Conservation (phyloP, 2,329 filamentous ascomycete species). For the Beauveria sp. region DNA sequence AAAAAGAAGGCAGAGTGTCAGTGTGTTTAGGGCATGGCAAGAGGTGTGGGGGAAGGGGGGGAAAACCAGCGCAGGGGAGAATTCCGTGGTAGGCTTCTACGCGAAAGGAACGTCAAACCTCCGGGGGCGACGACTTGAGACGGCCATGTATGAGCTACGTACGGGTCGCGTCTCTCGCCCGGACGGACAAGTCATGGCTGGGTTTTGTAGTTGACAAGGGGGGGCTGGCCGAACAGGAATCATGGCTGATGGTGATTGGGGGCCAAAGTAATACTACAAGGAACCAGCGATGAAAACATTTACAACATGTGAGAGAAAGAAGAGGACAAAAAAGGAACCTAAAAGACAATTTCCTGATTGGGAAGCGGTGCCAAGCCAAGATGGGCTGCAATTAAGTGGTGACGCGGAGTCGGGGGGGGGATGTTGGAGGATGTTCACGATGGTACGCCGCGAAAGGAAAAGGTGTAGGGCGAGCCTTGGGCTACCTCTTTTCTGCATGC, state of each 20-base stretch:
- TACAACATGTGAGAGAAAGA: not conserved
- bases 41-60: not conserved
- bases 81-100: too few relatives aligned
- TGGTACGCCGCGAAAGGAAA: too few relatives aligned
- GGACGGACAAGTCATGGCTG: not conserved
- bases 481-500: not conserved
- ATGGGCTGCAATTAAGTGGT: not conserved
- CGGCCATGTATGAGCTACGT: conserved; percentile 1
- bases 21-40: too few relatives aligned
- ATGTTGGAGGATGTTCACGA: too few relatives aligned
- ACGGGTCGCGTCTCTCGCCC: not conserved
- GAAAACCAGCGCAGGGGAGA: not conserved
- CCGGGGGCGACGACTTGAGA: conserved; percentile 4
- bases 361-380: not conserved
- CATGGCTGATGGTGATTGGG: not conserved
- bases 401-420: not conserved
- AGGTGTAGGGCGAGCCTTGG: too few relatives aligned
- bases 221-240: not conserved
- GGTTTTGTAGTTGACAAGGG: conserved; percentile 3
- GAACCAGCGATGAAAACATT: too few relatives aligned
- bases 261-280: not conserved
- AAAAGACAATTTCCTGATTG: not conserved
- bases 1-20: too few relatives aligned
- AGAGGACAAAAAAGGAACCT: too few relatives aligned
- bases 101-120: conserved; percentile 1